Percentiles rank a stretch among this genome's conserved stretches.
phyloP scores from a whole-genome alignment of 441 rosid genomes.

The Hura crepitans region DNA sequence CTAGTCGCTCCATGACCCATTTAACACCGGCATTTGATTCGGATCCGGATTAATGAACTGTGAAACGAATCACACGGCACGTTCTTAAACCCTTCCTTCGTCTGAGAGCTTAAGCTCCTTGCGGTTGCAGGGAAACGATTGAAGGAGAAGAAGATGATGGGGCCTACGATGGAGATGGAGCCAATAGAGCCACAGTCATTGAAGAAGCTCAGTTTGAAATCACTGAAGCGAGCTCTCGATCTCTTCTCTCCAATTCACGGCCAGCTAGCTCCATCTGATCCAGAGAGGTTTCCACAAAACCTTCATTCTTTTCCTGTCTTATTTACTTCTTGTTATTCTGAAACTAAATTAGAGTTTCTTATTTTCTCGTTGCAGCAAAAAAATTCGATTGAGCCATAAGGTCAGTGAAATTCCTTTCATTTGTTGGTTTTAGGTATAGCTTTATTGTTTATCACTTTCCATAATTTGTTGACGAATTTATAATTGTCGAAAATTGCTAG shows the following conservation, averaged over 20 bases:
- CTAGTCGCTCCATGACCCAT: neutral
- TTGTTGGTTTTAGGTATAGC: constrained; percentile 11
- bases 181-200: constrained; percentile 87
- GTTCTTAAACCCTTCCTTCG: constrained; percentile 23
- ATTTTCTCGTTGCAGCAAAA: constrained; percentile 50
- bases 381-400: constrained; percentile 79
- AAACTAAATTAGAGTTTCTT: neutral
- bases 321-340: neutral
- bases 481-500: neutral
- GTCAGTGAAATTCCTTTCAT: constrained; percentile 35
- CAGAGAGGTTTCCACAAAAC: constrained; percentile 51
- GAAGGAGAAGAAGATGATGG: constrained; percentile 43
- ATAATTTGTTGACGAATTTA: neutral
- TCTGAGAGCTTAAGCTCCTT: neutral
- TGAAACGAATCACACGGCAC: neutral
- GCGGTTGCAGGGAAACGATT: neutral
- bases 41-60: constrained; percentile 1
- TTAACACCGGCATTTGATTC: neutral
- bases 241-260: constrained; percentile 76
- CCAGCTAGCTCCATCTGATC: constrained; percentile 69
- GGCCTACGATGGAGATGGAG: constrained; percentile 59
- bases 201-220: constrained; percentile 84
- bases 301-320: neutral
- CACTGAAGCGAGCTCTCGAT: constrained; percentile 79
- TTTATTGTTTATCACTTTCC: constrained; percentile 4